Percentiles rank a stretch among this genome's conserved stretches.
These are phyloP conservation scores for Raffaelea albimanens DNA, from an alignment of 2,329 filamentous ascomycete species.

Conservation along the genomic window DNA sequence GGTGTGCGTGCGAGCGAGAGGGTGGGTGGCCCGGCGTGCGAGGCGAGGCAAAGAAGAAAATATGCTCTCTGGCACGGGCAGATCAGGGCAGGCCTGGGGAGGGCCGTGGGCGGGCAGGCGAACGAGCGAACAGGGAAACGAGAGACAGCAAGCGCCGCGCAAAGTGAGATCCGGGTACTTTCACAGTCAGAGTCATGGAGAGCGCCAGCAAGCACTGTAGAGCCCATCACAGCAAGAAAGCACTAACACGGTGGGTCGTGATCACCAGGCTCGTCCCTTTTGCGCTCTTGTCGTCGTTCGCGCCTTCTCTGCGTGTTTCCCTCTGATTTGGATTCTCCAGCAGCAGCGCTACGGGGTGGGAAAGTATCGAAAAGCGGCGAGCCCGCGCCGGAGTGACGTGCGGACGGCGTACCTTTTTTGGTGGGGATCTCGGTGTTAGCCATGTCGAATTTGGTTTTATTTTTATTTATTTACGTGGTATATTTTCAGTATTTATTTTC, in stretches of 20 bases:
- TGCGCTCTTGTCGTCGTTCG: background rate
- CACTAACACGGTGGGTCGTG: too few species aligned
- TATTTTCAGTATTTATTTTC: background rate
- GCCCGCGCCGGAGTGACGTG: constrained; percentile 1
- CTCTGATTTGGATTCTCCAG: background rate
- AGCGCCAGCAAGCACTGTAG: too few species aligned
- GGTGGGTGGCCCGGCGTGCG: background rate
- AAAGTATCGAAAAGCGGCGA: constrained; percentile 5
- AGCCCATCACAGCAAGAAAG: too few species aligned
- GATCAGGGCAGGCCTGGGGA: too few species aligned
- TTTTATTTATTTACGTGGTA: too few species aligned
- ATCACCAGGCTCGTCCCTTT: too few species aligned
- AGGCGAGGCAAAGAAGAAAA: background rate
- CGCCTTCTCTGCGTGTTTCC: constrained; percentile 1
- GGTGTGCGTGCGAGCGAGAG: background rate
- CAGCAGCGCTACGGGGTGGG: background rate
- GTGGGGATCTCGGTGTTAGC: background rate
- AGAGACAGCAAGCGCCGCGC: too few species aligned
- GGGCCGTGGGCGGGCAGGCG: too few species aligned
- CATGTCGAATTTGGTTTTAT: background rate
- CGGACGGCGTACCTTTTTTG: constrained; percentile 1
- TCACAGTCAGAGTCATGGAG: too few species aligned
- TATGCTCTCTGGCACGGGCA: background rate
- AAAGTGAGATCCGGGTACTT: too few species aligned
- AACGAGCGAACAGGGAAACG: too few species aligned